Evolutionary conservation across 192 early-diverging fungal species (phyloP), one percentile per base, ranked within the genome.

Genomic region (Geranomyces michiganensis): DNA sequence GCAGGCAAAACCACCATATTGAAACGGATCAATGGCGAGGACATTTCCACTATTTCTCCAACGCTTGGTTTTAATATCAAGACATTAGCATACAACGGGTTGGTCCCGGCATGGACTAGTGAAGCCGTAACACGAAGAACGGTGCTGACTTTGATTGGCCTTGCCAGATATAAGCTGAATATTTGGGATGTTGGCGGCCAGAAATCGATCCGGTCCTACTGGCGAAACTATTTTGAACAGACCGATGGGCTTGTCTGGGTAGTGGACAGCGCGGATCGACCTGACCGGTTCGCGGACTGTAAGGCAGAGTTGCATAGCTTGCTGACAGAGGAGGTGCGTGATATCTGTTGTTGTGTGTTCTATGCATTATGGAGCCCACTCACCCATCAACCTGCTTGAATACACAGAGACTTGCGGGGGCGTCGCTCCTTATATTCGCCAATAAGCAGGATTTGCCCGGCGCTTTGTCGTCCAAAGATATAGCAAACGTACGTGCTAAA

Each of bases 221-320:
- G 97, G 97, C 82, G 96, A 32, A 99, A 99, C 83, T 99, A 99
- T 72, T 99, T 99, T 89, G 97, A 99, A 75, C 92, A 96, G 63
- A 99, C 97, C 0, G 97, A 99, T 69, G 97, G 91, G 0, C 76
- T 99, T 15, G 90, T 98, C 26, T 99, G 96, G 96, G 97, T 99
- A 0, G 94, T 99, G 15, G 97, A 99, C 71, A 91, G 92, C 43
- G 93, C 92, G 14, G 97, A 99, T 77, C 71, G 90, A 51, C 77
- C 88, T 36, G 85, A 87, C 31, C 78, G 97, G 17, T 79, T 97
- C 69, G 79, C 88, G 29, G 91, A 93, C 68, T 97, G 95, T 71
- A 85, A 80, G 44, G 62, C 77, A 22, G 97, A 99, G 78, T 74
- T 99, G 19, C 59, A 82, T 7, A 73, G 80, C 5, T 73, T 99